Base-by-base conservation (phyloP, 306 rosid species). In the Alnus rubra region DNA sequence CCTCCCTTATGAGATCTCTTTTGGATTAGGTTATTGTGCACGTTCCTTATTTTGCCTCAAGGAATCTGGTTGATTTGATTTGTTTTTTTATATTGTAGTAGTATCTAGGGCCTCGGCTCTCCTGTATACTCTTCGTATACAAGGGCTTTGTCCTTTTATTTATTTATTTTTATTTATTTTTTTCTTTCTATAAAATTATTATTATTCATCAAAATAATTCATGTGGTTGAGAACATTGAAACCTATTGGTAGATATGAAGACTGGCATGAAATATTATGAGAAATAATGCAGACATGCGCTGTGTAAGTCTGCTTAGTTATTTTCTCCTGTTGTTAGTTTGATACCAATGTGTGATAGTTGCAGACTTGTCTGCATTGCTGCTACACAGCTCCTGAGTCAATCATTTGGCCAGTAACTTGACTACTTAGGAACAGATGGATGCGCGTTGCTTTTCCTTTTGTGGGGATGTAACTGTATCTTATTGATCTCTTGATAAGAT, bases 401-500 rank as follows among this genome's bases (percentile, higher is more conserved):
- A 71, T 53, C 67, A 16, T 68, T 58, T 78, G 70, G 48, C 71
- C 8, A 15, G 51, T 52, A 35, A 68, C 35, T 7, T 18, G 71
- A 67, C 30, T 18, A 15, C 50, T 39, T 37, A 37, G 23, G 49
- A 39, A 23, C 30, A 67, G 70, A 64, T 64, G 71, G 71, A 64
- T 64, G 71, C 47, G 7, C 48, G 2, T 64, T 42, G 45, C 7
- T 42, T 42, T 42, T 42, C 45, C 45, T 42, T 42, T 42, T 42
- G 8, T 59, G 65, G 31, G 33, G 65, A 30, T 59, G 15, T 59
- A 59, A 8, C 65, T 3, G 16, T 59, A 28, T 68, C 49, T 3
- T 47, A 37, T 49, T 75, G 33, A 69, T 42, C 4, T 76, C 65
- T 33, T 68, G 47, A 52, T 71, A 45, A 71, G 45, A 79, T 28